Evolutionary conservation across 129 eudicot species (phyloP).

Genomic region (Heracleum sosnowskyi): DNA sequence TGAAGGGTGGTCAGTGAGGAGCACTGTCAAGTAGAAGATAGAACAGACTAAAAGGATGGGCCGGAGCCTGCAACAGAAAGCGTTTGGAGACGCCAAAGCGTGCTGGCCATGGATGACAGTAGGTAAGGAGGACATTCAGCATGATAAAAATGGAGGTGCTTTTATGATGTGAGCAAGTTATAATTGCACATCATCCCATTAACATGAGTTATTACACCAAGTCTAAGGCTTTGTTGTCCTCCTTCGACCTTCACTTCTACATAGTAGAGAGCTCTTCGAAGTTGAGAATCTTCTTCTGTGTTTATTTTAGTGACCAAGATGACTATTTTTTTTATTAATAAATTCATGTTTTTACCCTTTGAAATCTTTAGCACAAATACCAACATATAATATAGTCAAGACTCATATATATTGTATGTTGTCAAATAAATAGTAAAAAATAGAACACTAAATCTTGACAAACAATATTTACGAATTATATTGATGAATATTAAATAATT

Average conservation of each 20-base stretch:
- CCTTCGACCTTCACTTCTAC: too few species aligned
- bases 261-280: neutral
- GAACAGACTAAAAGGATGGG: neutral
- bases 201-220: neutral
- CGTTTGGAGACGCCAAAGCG: neutral
- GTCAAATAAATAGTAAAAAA: too few species aligned
- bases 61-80: neutral
- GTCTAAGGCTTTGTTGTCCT: neutral
- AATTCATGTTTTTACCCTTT: too few species aligned
- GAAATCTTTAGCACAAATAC: too few species aligned
- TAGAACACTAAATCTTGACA: too few species aligned
- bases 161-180: neutral
- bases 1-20: neutral
- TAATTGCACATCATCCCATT: neutral
- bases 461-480: too few species aligned
- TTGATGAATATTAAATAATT: too few species aligned
- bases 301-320: too few species aligned
- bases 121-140: neutral
- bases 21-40: neutral
- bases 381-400: too few species aligned
- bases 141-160: neutral
- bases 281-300: too few species aligned
- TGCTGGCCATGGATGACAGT: slow-evolving; percentile 1
- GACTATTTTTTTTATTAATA: too few species aligned
- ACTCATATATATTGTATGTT: too few species aligned